Evolutionary conservation across 495 filamentous ascomycete genomes (phyloP).

Genomic region (Zalerion maritima): DNA sequence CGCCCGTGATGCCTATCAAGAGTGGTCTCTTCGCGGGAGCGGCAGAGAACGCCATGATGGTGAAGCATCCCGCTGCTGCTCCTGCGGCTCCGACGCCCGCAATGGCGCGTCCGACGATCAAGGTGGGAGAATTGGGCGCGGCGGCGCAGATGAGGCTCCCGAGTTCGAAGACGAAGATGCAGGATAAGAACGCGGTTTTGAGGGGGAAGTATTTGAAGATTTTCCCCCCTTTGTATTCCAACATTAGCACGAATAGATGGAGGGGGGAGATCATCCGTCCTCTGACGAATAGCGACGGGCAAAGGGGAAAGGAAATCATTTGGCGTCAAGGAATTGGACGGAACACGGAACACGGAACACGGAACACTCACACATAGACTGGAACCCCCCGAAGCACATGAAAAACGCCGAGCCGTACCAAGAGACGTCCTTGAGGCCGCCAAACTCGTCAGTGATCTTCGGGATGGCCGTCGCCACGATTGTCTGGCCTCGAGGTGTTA

Average conservation of each 20-base stretch:
- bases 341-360: too few relatives aligned
- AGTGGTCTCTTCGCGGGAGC: slow-evolving; percentile 24
- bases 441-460: slow-evolving; percentile 31
- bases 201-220: slow-evolving; percentile 28
- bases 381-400: slow-evolving; percentile 20
- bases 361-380: slow-evolving; percentile 24
- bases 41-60: slow-evolving; percentile 28
- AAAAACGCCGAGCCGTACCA: slow-evolving; percentile 36
- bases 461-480: slow-evolving; percentile 38
- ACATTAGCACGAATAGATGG: slow-evolving; percentile 22
- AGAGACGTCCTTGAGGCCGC: slow-evolving; percentile 29
- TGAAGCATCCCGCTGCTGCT: slow-evolving; percentile 30
- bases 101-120: slow-evolving; percentile 38
- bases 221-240: too few relatives aligned
- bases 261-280: slow-evolving; percentile 9
- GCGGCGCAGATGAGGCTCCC: slow-evolving; percentile 32
- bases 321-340: too few relatives aligned
- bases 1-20: slow-evolving; percentile 23
- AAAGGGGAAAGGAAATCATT: too few relatives aligned
- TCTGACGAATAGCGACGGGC: too few relatives aligned
- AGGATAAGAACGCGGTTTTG: slow-evolving; percentile 26
- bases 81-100: slow-evolving; percentile 31
- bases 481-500: slow-evolving; percentile 25
- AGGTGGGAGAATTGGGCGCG: slow-evolving; percentile 21
- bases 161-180: slow-evolving; percentile 26